phyloP scores from a whole-genome alignment of 768 basidiomycete genomes.

The Trametes gibbosa region DNA sequence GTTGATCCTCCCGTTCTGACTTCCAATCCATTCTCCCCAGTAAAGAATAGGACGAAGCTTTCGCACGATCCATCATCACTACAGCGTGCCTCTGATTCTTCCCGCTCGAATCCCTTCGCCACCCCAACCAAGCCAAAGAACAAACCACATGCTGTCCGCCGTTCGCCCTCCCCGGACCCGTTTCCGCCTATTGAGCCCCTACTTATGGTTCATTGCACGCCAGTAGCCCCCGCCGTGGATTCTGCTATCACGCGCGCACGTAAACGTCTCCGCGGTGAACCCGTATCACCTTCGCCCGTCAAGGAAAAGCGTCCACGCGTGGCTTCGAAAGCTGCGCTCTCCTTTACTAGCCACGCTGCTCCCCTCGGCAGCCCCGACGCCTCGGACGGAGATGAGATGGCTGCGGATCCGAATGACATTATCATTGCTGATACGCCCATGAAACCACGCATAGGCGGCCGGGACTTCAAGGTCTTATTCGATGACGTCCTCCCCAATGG shows the following conservation, averaged over 20 bases:
- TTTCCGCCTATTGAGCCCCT: constrained; percentile 36
- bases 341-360: constrained; percentile 35
- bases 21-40: constrained; percentile 79
- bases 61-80: constrained; percentile 12
- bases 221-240: constrained; percentile 25
- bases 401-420: constrained; percentile 33
- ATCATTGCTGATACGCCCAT: constrained; percentile 73
- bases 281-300: constrained; percentile 78
- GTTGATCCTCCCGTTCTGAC: constrained; percentile 50
- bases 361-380: constrained; percentile 33
- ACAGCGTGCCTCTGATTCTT: constrained; percentile 19
- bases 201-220: constrained; percentile 15
- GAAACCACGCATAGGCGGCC: constrained; percentile 55
- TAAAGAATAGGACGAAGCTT: constrained; percentile 58
- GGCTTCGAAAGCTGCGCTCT: constrained; percentile 38
- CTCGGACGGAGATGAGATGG: constrained; percentile 32
- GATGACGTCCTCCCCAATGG: constrained; percentile 37
- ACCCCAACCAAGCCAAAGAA: constrained; percentile 39
- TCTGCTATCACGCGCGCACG: constrained; percentile 64
- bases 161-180: constrained; percentile 39
- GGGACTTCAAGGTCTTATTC: constrained; percentile 67
- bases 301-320: constrained; percentile 72
- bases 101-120: constrained; percentile 42
- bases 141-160: constrained; percentile 21
- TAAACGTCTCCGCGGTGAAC: constrained; percentile 79